Conservation (phyloP, 257 asterid species). For the Nicotiana otophora region DNA sequence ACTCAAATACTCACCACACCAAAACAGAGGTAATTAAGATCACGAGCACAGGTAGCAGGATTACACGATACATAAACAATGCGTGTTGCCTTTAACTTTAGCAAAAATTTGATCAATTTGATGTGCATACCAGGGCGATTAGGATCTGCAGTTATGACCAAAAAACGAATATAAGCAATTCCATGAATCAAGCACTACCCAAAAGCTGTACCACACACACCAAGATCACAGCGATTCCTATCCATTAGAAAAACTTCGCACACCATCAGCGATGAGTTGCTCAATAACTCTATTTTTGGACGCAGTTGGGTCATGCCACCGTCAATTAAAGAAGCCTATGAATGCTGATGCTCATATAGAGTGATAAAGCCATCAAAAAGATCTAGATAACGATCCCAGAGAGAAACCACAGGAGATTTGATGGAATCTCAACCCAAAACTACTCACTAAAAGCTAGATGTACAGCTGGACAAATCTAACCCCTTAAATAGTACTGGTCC, state of each 20-base stretch:
- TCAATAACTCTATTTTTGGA: too few species aligned
- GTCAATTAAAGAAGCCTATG: too few species aligned
- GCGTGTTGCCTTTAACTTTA: slow-evolving; percentile 61
- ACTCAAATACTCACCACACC: slow-evolving; percentile 60
- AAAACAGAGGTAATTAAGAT: slow-evolving; percentile 94
- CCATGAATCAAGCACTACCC: neutral
- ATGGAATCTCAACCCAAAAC: too few species aligned
- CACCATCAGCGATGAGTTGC: neutral
- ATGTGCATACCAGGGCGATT: slow-evolving; percentile 98
- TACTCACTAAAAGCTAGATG: too few species aligned
- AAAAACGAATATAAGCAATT: slow-evolving; percentile 1
- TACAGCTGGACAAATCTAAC: too few species aligned
- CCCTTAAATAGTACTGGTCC: too few species aligned
- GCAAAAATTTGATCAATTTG: slow-evolving; percentile 69
- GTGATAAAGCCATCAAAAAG: too few species aligned
- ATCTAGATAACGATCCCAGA: too few species aligned
- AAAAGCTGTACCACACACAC: neutral
- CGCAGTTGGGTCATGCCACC: too few species aligned
- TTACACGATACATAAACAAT: slow-evolving; percentile 86
- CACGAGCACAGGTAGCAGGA: slow-evolving; percentile 97
- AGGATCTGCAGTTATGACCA: slow-evolving; percentile 59
- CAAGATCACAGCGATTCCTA: neutral
- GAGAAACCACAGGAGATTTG: too few species aligned
- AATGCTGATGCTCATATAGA: too few species aligned
- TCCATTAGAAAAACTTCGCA: neutral